A percentile compares a stretch with the other conserved stretches of the same genome.
phyloP scores from a whole-genome alignment of 225 moss, liverwort and hornwort species.

The Asterella californica region DNA sequence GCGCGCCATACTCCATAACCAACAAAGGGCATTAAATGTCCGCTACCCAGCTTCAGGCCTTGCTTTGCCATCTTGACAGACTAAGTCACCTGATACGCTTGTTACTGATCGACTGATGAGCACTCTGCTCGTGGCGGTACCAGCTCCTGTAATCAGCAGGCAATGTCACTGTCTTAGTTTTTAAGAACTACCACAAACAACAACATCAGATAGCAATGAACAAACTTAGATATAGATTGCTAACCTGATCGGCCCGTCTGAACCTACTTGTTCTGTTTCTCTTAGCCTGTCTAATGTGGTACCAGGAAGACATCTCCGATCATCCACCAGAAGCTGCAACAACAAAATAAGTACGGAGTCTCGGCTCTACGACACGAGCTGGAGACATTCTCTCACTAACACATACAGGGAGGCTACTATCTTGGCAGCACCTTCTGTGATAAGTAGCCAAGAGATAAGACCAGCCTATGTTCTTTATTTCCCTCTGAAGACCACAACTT shows the following conservation, averaged over 20 bases:
- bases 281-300: background rate
- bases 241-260: background rate
- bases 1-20: constrained; percentile 93
- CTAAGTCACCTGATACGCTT: background rate
- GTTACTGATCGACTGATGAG: background rate
- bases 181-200: background rate
- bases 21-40: constrained; percentile 70
- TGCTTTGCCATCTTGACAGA: constrained; percentile 8
- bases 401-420: background rate
- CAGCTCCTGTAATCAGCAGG: background rate
- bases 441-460: background rate
- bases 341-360: no score
- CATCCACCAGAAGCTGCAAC: no score
- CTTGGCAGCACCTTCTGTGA: background rate
- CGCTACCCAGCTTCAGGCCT: constrained; percentile 48
- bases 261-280: background rate
- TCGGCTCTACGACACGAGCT: background rate
- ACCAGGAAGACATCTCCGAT: background rate
- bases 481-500: background rate
- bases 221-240: background rate
- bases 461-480: background rate
- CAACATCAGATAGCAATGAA: background rate
- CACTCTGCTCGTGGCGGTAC: background rate
- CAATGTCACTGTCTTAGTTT: background rate
- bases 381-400: background rate